Percentiles rank a stretch among this genome's conserved stretches.
These are phyloP conservation scores for Helianthus tuberosus DNA, from an alignment of 129 eudicot species.

Conservation along the genomic window DNA sequence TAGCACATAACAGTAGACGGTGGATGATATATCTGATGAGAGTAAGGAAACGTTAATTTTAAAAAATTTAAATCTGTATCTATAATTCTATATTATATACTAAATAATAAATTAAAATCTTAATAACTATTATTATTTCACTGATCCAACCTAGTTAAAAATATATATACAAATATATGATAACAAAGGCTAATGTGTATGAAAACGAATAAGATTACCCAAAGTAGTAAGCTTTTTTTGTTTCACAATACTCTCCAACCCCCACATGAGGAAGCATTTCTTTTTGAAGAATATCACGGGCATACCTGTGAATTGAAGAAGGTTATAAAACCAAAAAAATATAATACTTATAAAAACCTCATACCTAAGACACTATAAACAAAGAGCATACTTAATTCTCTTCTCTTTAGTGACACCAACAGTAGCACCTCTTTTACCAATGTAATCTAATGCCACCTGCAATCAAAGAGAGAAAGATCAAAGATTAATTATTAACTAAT, in stretches of 20 bases:
- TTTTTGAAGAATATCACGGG: constrained; percentile 87
- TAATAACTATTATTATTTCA: too few species aligned
- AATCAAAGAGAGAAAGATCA: background rate
- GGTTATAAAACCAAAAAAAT: background rate
- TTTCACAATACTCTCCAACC: constrained; percentile 92
- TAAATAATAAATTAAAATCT: too few species aligned
- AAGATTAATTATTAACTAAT: background rate
- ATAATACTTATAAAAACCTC: background rate
- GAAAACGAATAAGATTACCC: constrained; percentile 48
- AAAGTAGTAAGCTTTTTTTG: constrained; percentile 92
- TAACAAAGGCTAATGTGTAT: background rate
- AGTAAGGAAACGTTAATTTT: constrained; percentile 2
- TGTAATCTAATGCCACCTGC: constrained; percentile 94
- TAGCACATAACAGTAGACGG: constrained; percentile 88
- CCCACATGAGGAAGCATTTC: constrained; percentile 99
- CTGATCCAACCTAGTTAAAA: too few species aligned
- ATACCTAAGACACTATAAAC: background rate
- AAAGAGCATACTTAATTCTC: constrained; percentile 69
- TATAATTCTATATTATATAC: too few species aligned
- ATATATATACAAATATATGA: background rate
- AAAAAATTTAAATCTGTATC: too few species aligned
- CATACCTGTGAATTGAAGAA: constrained; percentile 57
- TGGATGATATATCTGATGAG: constrained; percentile 76
- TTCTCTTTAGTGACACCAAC: constrained; percentile 91
- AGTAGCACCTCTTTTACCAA: constrained; percentile 95